Evolutionary conservation across 1,284 basidiomycete genomes (phyloP), one percentile per base, ranked within the genome.

Genomic region (Ceratobasidium sp.): DNA sequence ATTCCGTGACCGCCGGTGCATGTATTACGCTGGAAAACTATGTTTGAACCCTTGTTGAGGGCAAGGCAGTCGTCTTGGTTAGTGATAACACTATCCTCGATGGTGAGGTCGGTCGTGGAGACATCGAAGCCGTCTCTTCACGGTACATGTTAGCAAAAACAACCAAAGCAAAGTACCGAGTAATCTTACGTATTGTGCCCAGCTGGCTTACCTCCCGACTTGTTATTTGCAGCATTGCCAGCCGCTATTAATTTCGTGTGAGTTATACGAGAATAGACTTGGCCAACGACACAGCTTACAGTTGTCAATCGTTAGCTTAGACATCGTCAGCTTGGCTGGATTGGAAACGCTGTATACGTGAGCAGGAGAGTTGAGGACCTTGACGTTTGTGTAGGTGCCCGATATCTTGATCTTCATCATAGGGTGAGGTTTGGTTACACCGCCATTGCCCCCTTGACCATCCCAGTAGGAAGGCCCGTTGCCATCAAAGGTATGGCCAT

Each of bases 331-430:
- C 28, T 77, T 69, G 10, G 74, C 79, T 1, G 78, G 79, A 77
- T 81, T 81, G 59, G 79, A 79, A 10, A 79, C 79, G 72, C 78
- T 79, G 77, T 80, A 81, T 26, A 78, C 77, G 53, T 78, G 78
- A 26, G 78, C 77, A 0, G 85, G 86, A 6, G 84, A 83, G 76
- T 87, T 85, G 53, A 85, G 62, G 10, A 85, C 81, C n/a, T 80
- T 78, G 45, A 86, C 78, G 55, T 82, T 78, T 82, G 80, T 39
- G 76, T 82, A 87, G 12, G 81, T 82, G 0, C 86, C 86, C 36
- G 86, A 87, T 1, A 85, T 86, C 76, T 83, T 83, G 73, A 87
- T 87, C 78, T 78, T 80, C 82, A 79, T 79, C 77, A 80, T 53
- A 79, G 83, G 65, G 79, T 83, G 82, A 8, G 85, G 85, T 71